These are phyloP conservation scores for Quercus phellos DNA, from an alignment of 331 rosid genomes.

Conservation along the genomic window DNA sequence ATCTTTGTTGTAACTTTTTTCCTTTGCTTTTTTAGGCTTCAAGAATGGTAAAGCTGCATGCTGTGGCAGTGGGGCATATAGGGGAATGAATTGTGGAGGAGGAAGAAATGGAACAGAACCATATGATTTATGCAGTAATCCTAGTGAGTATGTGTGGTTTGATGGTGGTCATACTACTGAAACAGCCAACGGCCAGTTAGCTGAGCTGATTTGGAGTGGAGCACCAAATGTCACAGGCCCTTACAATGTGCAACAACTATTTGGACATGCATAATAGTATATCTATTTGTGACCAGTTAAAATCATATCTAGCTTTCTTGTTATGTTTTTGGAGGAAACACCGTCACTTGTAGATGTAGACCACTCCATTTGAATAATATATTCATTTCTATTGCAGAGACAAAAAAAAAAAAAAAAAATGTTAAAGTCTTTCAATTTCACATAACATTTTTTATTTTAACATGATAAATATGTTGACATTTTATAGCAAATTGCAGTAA, in stretches of 20 bases:
- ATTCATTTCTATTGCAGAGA: too few relatives aligned
- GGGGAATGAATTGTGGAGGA: background rate
- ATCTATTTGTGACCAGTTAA: background rate
- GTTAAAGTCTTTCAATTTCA: too few relatives aligned
- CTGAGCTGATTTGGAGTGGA: slow-evolving; percentile 2
- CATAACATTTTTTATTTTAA: too few relatives aligned
- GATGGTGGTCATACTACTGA: slow-evolving; percentile 8
- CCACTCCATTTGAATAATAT: too few relatives aligned
- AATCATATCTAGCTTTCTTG: background rate
- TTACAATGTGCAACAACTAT: background rate
- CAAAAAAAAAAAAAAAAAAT: too few relatives aligned
- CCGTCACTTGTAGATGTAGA: too few relatives aligned
- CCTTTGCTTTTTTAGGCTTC: background rate
- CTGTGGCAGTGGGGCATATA: background rate
- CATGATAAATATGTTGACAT: too few relatives aligned
- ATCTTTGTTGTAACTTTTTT: background rate
- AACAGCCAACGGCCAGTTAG: background rate
- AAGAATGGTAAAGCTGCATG: slow-evolving; percentile 1
- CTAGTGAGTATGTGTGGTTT: slow-evolving; percentile 5
- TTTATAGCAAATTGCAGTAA: too few relatives aligned
- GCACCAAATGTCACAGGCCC: background rate
- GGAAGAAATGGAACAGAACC: slow-evolving; percentile 2
- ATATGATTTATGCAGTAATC: background rate
- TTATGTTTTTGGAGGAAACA: background rate
- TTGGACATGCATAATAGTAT: background rate